phyloP scores from a whole-genome alignment of 2,329 filamentous ascomycete species.

The Aspergillus candidus region DNA sequence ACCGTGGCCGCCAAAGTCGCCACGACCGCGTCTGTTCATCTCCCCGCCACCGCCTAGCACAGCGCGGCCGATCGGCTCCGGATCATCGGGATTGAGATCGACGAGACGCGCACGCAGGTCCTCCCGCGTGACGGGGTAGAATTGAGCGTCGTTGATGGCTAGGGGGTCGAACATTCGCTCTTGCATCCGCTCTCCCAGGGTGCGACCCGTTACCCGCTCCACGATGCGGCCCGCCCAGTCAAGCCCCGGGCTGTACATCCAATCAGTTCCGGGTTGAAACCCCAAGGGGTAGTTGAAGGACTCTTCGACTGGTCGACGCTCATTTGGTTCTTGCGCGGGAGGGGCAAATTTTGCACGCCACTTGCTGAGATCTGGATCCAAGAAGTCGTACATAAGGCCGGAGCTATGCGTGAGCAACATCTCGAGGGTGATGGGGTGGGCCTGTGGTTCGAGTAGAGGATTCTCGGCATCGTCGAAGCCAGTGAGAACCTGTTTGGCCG shows the following conservation, averaged over 20 bases:
- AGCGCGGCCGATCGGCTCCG: slow-evolving; percentile 29
- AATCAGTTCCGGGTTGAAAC: slow-evolving; percentile 48
- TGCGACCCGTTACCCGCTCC: slow-evolving; percentile 41
- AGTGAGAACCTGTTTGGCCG: slow-evolving; percentile 43
- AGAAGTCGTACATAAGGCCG: slow-evolving; percentile 44
- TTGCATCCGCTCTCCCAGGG: slow-evolving; percentile 42
- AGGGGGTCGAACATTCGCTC: slow-evolving; percentile 43
- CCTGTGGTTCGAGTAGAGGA: slow-evolving; percentile 30
- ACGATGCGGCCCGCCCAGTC: slow-evolving; percentile 52
- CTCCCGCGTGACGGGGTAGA: slow-evolving; percentile 35
- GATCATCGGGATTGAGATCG: slow-evolving; percentile 36
- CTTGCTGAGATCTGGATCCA: slow-evolving; percentile 30
- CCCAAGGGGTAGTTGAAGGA: slow-evolving; percentile 41
- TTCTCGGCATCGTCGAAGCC: slow-evolving; percentile 39
- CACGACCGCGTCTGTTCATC: slow-evolving; percentile 24
- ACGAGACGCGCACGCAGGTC: slow-evolving; percentile 33
- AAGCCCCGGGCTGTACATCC: slow-evolving; percentile 46
- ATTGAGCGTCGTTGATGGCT: slow-evolving; percentile 36
- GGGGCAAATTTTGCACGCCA: slow-evolving; percentile 31
- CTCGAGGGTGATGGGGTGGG: slow-evolving; percentile 43
- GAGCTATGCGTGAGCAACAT: slow-evolving; percentile 50
- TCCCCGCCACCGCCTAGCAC: slow-evolving; percentile 31
- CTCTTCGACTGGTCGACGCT: slow-evolving; percentile 35
- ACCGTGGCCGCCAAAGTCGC: slow-evolving; percentile 43
- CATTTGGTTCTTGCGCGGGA: slow-evolving; percentile 4